phyloP scores from a whole-genome alignment of 1,284 basidiomycete genomes.

The Apiotrichum montevideense region DNA sequence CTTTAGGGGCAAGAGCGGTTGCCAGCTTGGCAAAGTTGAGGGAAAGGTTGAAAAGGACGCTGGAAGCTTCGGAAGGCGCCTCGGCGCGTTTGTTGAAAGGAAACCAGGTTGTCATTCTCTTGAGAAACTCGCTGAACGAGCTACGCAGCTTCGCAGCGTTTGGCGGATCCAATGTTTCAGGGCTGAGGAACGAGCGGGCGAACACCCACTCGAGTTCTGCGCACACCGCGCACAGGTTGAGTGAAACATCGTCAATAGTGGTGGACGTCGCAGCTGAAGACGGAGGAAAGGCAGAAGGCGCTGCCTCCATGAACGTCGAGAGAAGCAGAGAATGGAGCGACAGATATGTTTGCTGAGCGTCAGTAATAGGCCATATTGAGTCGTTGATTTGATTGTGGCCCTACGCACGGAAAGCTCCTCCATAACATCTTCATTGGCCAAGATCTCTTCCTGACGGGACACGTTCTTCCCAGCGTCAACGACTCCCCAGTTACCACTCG shows the following conservation, averaged over 20 bases:
- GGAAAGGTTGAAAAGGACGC: conserved; percentile 50
- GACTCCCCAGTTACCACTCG: conserved; percentile 6
- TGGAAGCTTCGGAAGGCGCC: conserved; percentile 1
- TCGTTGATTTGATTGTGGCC: neutral
- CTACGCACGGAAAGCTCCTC: conserved; percentile 24
- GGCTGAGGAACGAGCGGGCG: conserved; percentile 55
- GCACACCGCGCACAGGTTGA: conserved; percentile 59
- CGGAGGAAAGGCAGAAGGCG: conserved; percentile 70
- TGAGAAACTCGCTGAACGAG: conserved; percentile 31
- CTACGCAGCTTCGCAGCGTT: conserved; percentile 17
- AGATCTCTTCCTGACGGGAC: neutral
- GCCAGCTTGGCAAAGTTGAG: conserved; percentile 51
- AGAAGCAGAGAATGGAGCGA: conserved; percentile 68
- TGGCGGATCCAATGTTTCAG: neutral
- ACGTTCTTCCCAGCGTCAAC: neutral
- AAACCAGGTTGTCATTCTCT: conserved; percentile 68
- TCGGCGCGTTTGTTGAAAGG: conserved; percentile 54
- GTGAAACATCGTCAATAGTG: conserved; percentile 47
- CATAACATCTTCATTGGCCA: conserved; percentile 12
- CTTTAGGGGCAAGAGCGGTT: conserved; percentile 27
- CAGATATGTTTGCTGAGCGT: conserved; percentile 38
- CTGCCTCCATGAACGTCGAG: conserved; percentile 76
- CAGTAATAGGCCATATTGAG: neutral
- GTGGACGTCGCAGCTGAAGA: conserved; percentile 7
- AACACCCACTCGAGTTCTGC: conserved; percentile 60